Evolutionary conservation across 805 yeast genomes (phyloP), one percentile per base, ranked within the genome.

Genomic region (Saccharomyces eubayanus): DNA sequence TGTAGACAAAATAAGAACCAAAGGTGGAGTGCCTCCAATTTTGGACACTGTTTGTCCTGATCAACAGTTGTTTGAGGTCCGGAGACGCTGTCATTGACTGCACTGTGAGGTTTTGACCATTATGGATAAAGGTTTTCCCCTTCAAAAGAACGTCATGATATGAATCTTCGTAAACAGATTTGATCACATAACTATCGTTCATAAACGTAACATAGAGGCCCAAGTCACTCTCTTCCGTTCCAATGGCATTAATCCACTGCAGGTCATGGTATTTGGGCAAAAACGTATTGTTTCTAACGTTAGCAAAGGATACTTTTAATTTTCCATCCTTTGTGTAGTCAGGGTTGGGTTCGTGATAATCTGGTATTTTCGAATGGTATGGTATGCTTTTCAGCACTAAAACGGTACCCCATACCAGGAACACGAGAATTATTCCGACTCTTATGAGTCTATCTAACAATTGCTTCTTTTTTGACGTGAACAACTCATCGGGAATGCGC

Each of bases 161-260:
- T 6, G 54, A 53, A 30, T 59, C 52, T 47, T 67, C 71, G 5
- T 54, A 58, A 2, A 74, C 73, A 0, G 78, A 85, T 57, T 79
- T 82, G 30, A 87, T 76, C 2, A 78, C 63, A 58, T 85, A 85
- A n/a, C 72, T 69, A 21, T 73, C 72, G 36, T 75, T 66, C 12
- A 74, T 74, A 40, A 72, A 71, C 1, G 79, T 77, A 29, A 87
- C 77, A 65, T 78, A 89, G 6, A 88, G 78, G 5, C 96, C 96
- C 54, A 77, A 77, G 64, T 85, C 91, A 56, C 79, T 70, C 11
- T 59, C 57, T 9, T 71, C 62, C 0, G 85, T 78, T 27, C 74
- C 74, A 1, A 81, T 80, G 21, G 73, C 72, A 10, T 66, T 62
- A 47, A 88, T 79, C 96, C 96, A 89, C 66, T 86, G 92, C 31